Evolutionary conservation across 2,329 filamentous ascomycete genomes (phyloP).

Genomic region (Paracamarosporium sp.): DNA sequence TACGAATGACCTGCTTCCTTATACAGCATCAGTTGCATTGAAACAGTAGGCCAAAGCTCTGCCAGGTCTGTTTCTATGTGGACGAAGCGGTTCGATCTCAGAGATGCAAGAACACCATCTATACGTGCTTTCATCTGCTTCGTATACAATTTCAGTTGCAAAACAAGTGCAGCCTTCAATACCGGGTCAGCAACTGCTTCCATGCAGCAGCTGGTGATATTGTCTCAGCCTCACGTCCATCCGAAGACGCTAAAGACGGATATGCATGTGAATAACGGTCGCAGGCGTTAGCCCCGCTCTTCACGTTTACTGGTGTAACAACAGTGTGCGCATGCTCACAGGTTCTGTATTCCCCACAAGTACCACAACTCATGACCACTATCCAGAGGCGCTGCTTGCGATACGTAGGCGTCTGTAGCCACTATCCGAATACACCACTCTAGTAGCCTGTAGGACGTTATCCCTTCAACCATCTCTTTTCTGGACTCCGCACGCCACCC

Average conservation of each 20-base stretch:
- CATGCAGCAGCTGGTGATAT: conserved; percentile 6
- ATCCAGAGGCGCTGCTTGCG: conserved; percentile 1
- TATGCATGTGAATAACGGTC: neutral
- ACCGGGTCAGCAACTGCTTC: conserved; percentile 8
- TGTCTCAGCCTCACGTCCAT: conserved; percentile 17
- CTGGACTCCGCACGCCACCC: neutral
- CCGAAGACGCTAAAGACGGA: neutral
- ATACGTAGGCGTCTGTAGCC: conserved; percentile 13
- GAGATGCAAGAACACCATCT: neutral
- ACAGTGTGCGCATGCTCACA: neutral
- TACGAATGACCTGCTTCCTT: too few relatives aligned
- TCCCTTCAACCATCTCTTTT: conserved; percentile 6
- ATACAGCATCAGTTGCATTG: too few relatives aligned
- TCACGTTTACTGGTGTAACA: neutral
- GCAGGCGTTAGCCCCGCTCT: neutral
- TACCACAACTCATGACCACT: neutral
- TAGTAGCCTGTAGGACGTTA: neutral
- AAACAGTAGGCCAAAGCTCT: too few relatives aligned
- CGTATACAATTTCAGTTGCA: neutral
- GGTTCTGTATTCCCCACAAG: neutral
- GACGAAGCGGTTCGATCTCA: too few relatives aligned
- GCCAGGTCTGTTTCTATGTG: too few relatives aligned
- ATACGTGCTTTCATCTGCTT: neutral
- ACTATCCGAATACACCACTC: neutral
- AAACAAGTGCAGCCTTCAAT: conserved; percentile 12